Base-by-base conservation (phyloP, 192 early-diverging fungal species). In the Haplosporangium gracile region DNA sequence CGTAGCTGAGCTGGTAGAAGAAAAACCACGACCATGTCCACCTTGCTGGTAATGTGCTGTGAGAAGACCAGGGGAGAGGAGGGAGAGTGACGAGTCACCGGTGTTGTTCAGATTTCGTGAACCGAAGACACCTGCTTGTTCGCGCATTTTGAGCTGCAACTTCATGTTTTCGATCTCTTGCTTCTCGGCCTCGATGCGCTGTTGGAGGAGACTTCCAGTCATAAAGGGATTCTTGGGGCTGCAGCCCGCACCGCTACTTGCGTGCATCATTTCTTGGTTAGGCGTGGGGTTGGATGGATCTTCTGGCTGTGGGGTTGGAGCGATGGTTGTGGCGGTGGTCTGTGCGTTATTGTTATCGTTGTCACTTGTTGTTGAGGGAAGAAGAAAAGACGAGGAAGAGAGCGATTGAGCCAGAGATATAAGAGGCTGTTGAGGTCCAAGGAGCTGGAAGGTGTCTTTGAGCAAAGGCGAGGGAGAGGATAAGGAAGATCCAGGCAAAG, bases 121-220 rank as follows among this genome's bases (percentile, higher is more conserved):
- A n/a, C 84, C 84, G 11, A 81, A 53, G n/a, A 86, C 72, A 38
- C 84, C 84, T 20, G 84, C 84, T 69, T 86, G 84, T 38, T 86
- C 84, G 22, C 84, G 74, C 72, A 81, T 68, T 51, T 65, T 80
- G 15, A 86, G 78, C 43, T 86, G 84, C 47, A 68, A 45, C 51
- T 81, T 86, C 79, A 86, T 75, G 36, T 78, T 69, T 34, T 86
- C 84, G 43, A 86, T 65, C 40, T 86, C 84, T 78, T 86, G 84
- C 42, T 81, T 80, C 72, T 86, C 84, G 43, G 79, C 84, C 38
- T 86, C 84, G 4, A 70, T 79, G n/a, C 84, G 84, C 63, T 86
- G 84, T 42, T 86, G 84, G 49, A 86, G 72, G 34, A 86, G 72
- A 78, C 84, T 86, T 49, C 84, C 84, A 1, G 79, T 76, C 70